Conservation (phyloP, 2,329 filamentous ascomycete genomes). For the Lasiodiplodia sp. region DNA sequence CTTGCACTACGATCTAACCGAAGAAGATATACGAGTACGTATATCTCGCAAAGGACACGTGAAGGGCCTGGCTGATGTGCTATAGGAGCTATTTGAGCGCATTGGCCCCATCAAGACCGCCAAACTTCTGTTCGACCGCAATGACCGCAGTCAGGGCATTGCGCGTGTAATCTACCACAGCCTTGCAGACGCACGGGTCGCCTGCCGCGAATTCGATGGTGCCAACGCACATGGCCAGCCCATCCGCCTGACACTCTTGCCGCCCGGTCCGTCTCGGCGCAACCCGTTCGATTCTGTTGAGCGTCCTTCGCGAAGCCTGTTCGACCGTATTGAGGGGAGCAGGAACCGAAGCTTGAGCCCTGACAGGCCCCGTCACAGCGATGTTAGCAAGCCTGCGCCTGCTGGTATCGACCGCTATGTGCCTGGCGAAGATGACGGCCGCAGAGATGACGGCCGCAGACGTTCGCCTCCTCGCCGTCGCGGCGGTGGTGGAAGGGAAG, state of each 20-base stretch:
- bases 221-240: slow-evolving; percentile 87
- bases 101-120: slow-evolving; percentile 77
- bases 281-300: slow-evolving; percentile 60
- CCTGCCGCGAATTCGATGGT: slow-evolving; percentile 82
- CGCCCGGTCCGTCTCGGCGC: slow-evolving; percentile 41
- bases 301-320: slow-evolving; percentile 67
- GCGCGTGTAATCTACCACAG: slow-evolving; percentile 83
- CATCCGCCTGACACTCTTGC: slow-evolving; percentile 74
- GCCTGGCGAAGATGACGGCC: slow-evolving; percentile 62
- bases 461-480: slow-evolving; percentile 65
- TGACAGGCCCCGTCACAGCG: slow-evolving; percentile 55
- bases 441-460: slow-evolving; percentile 54
- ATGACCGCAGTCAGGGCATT: slow-evolving; percentile 84
- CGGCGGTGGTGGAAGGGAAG: slow-evolving; percentile 52
- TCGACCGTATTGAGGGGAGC: slow-evolving; percentile 63
- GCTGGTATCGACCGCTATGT: slow-evolving; percentile 82
- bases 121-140: slow-evolving; percentile 81
- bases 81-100: slow-evolving; percentile 77
- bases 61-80: slow-evolving; percentile 17
- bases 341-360: slow-evolving; percentile 52
- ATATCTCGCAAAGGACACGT: background rate
- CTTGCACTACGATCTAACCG: slow-evolving; percentile 88
- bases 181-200: slow-evolving; percentile 73
- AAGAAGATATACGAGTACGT: slow-evolving; percentile 79
- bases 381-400: slow-evolving; percentile 63